Base-by-base conservation (phyloP, 805 yeast genomes). In the fission yeast (Schizosaccharomyces pombe) region DNA sequence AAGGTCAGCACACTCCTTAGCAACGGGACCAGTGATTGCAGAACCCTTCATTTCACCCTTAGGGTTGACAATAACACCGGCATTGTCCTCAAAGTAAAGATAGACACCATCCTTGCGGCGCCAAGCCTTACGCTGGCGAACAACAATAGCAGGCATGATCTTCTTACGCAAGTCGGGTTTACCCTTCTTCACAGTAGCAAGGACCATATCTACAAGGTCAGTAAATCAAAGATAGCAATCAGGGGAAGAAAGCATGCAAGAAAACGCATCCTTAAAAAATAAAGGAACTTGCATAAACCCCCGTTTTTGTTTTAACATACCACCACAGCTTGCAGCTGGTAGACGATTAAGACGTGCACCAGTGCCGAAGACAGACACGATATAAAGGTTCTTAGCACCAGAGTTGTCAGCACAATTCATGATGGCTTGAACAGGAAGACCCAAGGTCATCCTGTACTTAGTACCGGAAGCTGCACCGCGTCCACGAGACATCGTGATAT, bases 31-130 rank as follows among this genome's bases (percentile, higher is more conserved):
- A 70, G 99, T 93, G 74, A 91, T 91, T 70, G 98, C 99, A 65
- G 98, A 93, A 77, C 99, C 99, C 81, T 91, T 91, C 98, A 93
- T 91, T 77, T 91, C 99, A 80, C 99, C 99, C 91, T 91, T 91
- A 72, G 99, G 98, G 79, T 91, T 91, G 73, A 91, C 98, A 71
- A 91, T 91, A 74, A 93, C 99, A 82, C 98, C 98, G 64, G 99
- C 99, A 71, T 91, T 91, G 78, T 91, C 99, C 81, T 91, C 99
- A 68, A 91, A 91, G 85, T 91, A 91, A 74, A 91, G 85, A 87
- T 73, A 91, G 67, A 86, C 83, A 83, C 99, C 99, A 71, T 91
- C 99, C 81, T 82, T 89, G 83, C 99, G 85, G 89, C 99, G 89
- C 99, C 99, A 91, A 64, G 99, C 86, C 80, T 87, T 89, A 64